Evolutionary conservation across 2,329 filamentous ascomycete species (phyloP), one percentile per base, ranked within the genome.

Genomic region (Ophiostoma sp.): DNA sequence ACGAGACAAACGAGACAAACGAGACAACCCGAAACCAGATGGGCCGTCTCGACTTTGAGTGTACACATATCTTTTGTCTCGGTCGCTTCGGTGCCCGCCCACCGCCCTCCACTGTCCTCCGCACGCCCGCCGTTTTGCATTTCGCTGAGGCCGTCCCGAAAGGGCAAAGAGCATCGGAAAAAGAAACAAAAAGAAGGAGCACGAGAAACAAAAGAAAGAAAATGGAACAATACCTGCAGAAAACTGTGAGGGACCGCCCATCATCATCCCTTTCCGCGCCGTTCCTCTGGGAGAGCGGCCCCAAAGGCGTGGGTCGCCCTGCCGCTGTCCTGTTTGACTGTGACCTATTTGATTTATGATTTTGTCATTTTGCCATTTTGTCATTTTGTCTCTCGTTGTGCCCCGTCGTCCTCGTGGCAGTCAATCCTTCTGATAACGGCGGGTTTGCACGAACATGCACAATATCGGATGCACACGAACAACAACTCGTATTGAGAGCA

Each of bases 241-340:
- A 63, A 68, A 68, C 42, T 33, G 39, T 17, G 48, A 45, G 59
- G 25, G n/a, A 50, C 64, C 45, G 64, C 42, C 64, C 42, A 68
- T 50, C 64, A n/a, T 52, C 28, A 52, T 36, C 66, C 66, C 66
- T 55, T 69, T 69, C 64, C 28, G 66, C 45, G 45, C 42, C 19
- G 66, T 69, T 52, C 45, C 25, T 33, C 25, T 52, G 28, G 42
- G 12, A 68, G 17, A 50, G 25, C 28, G 22, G 64, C 15, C 17
- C 39, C 42, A 15, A 63, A 19, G 64, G 39, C 64, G 42, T 33
- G 42, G 61, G 22, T 28, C 36, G 7, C 31, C 36, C n/a, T 42
- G 3, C 22, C n/a, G 61, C 61, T 45, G 39, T 25, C 36, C 28
- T 59, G 28, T 33, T 63, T 63, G 17, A 6, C 59, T 63, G 6